Conservation (phyloP, 2,329 filamentous ascomycete genomes). For the Ascochyta clinopodiicola region DNA sequence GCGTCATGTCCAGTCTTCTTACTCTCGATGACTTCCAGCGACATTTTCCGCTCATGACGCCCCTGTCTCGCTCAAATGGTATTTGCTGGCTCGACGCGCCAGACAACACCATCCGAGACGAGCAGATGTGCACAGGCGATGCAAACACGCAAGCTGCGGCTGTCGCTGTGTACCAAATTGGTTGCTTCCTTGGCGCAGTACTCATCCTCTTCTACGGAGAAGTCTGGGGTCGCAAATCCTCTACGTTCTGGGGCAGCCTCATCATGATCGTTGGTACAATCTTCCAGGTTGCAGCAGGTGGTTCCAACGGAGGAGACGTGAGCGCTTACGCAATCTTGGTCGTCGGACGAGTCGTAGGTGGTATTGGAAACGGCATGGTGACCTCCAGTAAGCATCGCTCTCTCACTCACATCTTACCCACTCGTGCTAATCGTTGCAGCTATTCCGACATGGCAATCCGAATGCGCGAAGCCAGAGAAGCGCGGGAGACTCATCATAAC, state of each 20-base stretch:
- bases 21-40: slow-evolving; percentile 66
- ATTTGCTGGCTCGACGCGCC: slow-evolving; percentile 26
- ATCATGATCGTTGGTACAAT: slow-evolving; percentile 66
- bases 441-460: slow-evolving; percentile 56
- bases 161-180: slow-evolving; percentile 37
- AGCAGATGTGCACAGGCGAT: slow-evolving; percentile 23
- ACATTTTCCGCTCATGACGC: slow-evolving; percentile 37
- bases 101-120: slow-evolving; percentile 11
- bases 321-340: slow-evolving; percentile 48
- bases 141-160: slow-evolving; percentile 24
- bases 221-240: slow-evolving; percentile 55
- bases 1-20: slow-evolving; percentile 71
- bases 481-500: slow-evolving; percentile 56
- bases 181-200: slow-evolving; percentile 51
- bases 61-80: slow-evolving; percentile 17
- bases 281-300: slow-evolving; percentile 61
- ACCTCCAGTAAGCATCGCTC: slow-evolving; percentile 27
- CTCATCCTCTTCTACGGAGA: slow-evolving; percentile 58
- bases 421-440: slow-evolving; percentile 30
- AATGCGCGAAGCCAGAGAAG: slow-evolving; percentile 54
- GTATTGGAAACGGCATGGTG: slow-evolving; percentile 53
- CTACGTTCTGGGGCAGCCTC: slow-evolving; percentile 29
- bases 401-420: slow-evolving; percentile 2
- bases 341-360: slow-evolving; percentile 58
- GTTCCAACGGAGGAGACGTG: slow-evolving; percentile 32